A percentile compares a stretch with the other conserved stretches of the same genome.
phyloP scores from a whole-genome alignment of 1,284 basidiomycete species.

The Malassezia dermatis region DNA sequence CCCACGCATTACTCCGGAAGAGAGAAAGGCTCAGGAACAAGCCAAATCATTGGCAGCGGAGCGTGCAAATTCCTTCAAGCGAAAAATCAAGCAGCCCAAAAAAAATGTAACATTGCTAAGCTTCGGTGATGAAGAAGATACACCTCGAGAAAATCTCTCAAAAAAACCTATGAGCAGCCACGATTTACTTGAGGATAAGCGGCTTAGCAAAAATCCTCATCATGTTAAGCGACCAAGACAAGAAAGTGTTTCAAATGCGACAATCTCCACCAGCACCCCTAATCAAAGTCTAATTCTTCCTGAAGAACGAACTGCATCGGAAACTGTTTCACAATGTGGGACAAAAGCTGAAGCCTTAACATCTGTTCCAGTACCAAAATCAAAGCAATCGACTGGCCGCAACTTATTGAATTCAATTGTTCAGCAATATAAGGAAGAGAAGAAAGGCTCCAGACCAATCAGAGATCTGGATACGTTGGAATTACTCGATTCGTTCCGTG shows the following conservation, averaged over 20 bases:
- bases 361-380: not conserved
- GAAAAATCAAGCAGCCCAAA: slow-evolving; percentile 18
- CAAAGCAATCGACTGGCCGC: not conserved
- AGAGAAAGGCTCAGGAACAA: slow-evolving; percentile 65
- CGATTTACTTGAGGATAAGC: slow-evolving; percentile 35
- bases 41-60: not conserved
- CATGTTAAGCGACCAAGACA: not conserved
- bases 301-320: not conserved
- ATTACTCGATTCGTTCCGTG: not conserved
- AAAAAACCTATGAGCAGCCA: slow-evolving; percentile 38
- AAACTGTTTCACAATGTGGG: not conserved
- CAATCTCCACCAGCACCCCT: not conserved
- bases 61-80: not conserved
- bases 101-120: slow-evolving; percentile 33
- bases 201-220: slow-evolving; percentile 20
- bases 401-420: slow-evolving; percentile 1
- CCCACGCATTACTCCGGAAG: slow-evolving; percentile 87
- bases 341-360: not conserved
- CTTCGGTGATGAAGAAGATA: slow-evolving; percentile 38
- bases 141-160: not conserved
- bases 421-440: slow-evolving; percentile 1
- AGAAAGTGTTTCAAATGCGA: not conserved
- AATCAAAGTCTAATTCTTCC: not conserved
- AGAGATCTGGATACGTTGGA: not conserved
- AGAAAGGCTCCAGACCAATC: not conserved